phyloP scores from a whole-genome alignment of 1,139 yeast genomes.

The Yamadazyma triangularis region DNA sequence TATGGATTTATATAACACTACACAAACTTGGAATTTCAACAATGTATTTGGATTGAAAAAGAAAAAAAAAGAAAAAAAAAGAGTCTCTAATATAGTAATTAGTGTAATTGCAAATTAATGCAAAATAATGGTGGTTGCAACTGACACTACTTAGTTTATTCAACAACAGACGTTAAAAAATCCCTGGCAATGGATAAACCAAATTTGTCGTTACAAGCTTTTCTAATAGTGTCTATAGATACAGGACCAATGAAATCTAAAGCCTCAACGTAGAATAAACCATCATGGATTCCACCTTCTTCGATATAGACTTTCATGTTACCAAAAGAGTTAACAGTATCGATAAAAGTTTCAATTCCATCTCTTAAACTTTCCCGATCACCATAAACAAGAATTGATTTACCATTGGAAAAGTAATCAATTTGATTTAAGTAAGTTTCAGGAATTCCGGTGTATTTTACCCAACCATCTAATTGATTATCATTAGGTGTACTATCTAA shows the following conservation, averaged over 20 bases:
- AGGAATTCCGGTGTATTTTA: conserved; percentile 22
- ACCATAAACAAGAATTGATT: conserved; percentile 31
- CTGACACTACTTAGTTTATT: too few species aligned
- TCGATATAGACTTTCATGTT: conserved; percentile 20
- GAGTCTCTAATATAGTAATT: too few species aligned
- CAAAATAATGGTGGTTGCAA: too few species aligned
- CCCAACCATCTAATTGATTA: conserved; percentile 17
- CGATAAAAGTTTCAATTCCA: conserved; percentile 19
- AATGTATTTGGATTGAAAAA: too few species aligned
- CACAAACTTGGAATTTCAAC: too few species aligned
- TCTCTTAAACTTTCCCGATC: conserved; percentile 34
- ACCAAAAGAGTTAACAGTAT: conserved; percentile 15
- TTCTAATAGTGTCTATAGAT: conserved; percentile 20
- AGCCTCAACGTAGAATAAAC: conserved; percentile 19
- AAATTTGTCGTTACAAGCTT: conserved; percentile 24
- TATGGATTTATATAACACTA: too few species aligned
- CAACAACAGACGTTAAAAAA: too few species aligned
- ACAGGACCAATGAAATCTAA: conserved; percentile 26
- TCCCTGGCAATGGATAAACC: conserved; percentile 1
- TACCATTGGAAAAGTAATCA: conserved; percentile 18
- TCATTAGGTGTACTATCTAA: neutral
- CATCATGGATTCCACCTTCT: conserved; percentile 15
- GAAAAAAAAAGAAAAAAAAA: too few species aligned
- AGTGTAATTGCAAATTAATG: too few species aligned
- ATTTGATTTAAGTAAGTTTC: conserved; percentile 18